These are phyloP conservation scores for Ustilago vetiveriae DNA, from an alignment of 1,284 basidiomycete genomes.

Conservation along the genomic window DNA sequence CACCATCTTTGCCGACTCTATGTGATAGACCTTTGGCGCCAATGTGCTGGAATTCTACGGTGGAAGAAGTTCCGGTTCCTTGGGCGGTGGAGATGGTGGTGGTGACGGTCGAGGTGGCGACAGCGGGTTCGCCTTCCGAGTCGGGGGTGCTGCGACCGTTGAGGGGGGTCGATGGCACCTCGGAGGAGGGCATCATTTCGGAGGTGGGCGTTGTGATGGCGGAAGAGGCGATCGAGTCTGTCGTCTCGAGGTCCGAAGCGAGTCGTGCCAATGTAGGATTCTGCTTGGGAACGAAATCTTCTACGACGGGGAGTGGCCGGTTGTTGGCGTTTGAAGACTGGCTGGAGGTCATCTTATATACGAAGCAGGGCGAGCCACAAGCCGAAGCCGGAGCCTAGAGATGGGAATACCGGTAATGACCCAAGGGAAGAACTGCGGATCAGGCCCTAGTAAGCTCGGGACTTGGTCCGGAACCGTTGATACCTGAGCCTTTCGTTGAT, in stretches of 20 bases:
- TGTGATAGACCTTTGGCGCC: constrained; percentile 49
- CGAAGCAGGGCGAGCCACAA: background rate
- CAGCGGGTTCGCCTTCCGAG: constrained; percentile 32
- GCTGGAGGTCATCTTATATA: constrained; percentile 10
- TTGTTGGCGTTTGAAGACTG: background rate
- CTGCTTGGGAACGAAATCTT: constrained; percentile 28
- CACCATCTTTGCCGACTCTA: constrained; percentile 49
- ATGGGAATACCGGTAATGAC: too few relatives aligned
- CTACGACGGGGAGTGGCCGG: constrained; percentile 16
- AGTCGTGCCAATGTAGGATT: constrained; percentile 24
- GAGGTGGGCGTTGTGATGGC: constrained; percentile 23
- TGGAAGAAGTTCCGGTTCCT: constrained; percentile 38
- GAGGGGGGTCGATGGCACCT: constrained; percentile 20
- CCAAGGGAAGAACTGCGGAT: too few relatives aligned
- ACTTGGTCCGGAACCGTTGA: background rate
- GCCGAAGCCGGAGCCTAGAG: too few relatives aligned
- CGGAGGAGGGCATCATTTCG: constrained; percentile 24
- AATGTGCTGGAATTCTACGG: constrained; percentile 43
- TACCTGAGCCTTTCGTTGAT: background rate
- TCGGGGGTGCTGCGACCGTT: constrained; percentile 26
- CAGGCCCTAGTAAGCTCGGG: background rate
- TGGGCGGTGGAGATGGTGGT: constrained; percentile 40
- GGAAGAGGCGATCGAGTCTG: constrained; percentile 6
- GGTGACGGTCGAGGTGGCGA: constrained; percentile 47
- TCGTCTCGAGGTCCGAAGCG: constrained; percentile 10